Evolutionary conservation across 352 stramenopile species (phyloP).

Genomic region (Phytophthora ohioensis): DNA sequence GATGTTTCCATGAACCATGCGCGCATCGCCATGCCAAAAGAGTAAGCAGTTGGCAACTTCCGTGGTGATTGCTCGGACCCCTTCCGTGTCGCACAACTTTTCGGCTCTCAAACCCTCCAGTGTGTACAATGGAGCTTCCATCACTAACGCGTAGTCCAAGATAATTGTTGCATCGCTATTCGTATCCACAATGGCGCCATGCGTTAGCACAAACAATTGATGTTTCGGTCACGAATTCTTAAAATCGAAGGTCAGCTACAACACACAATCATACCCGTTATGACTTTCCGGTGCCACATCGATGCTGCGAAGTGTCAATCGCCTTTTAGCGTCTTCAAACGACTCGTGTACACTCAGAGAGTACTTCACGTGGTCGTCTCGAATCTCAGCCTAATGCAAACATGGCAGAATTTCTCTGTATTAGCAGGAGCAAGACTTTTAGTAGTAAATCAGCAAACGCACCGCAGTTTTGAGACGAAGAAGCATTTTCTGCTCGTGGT

Average conservation of each 20-base stretch:
- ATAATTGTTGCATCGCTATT: conserved; percentile 57
- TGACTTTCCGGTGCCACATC: conserved; percentile 57
- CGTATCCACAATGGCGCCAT: conserved; percentile 18
- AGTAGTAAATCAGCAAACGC: conserved; percentile 5
- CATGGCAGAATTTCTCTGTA: neutral
- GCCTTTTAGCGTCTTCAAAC: conserved; percentile 70
- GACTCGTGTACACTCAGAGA: conserved; percentile 27
- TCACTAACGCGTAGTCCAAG: conserved; percentile 65
- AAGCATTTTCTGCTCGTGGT: conserved; percentile 56
- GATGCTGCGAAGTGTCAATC: conserved; percentile 46
- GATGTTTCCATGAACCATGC: conserved; percentile 70
- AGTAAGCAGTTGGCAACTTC: conserved; percentile 59
- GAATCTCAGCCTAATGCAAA: conserved; percentile 24
- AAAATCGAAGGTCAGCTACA: neutral
- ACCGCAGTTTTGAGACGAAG: conserved; percentile 53
- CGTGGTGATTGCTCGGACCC: conserved; percentile 42
- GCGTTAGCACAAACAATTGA: conserved; percentile 29
- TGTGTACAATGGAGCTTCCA: conserved; percentile 61
- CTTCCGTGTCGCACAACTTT: conserved; percentile 42
- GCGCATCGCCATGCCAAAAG: conserved; percentile 69
- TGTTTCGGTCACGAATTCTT: conserved; percentile 5
- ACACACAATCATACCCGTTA: conserved; percentile 46
- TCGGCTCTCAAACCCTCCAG: conserved; percentile 49
- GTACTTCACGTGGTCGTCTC: conserved; percentile 34
- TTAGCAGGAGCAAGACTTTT: neutral